Evolutionary conservation across 768 basidiomycete genomes (phyloP), one percentile per base, ranked within the genome.

Genomic region (Pisolithus sp.): DNA sequence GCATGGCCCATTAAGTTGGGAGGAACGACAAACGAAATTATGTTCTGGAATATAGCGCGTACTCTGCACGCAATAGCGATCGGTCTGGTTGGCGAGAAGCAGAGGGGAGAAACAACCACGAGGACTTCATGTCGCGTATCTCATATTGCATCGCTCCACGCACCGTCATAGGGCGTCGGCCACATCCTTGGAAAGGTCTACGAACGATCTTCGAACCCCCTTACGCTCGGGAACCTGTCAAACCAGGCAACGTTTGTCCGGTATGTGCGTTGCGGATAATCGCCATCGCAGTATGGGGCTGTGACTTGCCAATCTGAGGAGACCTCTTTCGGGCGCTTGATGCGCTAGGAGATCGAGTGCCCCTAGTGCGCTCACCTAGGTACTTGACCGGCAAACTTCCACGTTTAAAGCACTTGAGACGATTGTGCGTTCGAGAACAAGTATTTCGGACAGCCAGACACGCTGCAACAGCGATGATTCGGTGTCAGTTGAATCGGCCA

Each of bases 91-190:
- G 60, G 68, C 60, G 63, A 52, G 55, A 63, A 65, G 61, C 66
- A 62, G 62, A 59, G 63, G 57, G 50, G 59, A 58, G 57, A 51
- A 62, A 53, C 44, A 53, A 39, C 61, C 65, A 68, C 64, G 67
- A 64, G 67, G 62, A 59, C 42, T 64, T 68, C 68, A 68, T 68
- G 61, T 68, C 66, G 66, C 64, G 60, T 68, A 68, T 69, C 66
- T 68, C 28, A 65, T 53, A 57, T 58, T 58, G 55, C 58, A 69
- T 69, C 66, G 60, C 62, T 64, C 64, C 62, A 68, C 60, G 54
- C 54, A 58, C 55, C 18, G 57, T 59, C 42, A 56, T 49, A 61
- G 55, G 57, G 58, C 52, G 57, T 55, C 57, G 47, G 52, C 58
- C 60, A 54, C 57, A 52, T 36, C 45, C 53, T 36, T 60, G 48